Evolutionary conservation across 768 basidiomycete species (phyloP), one percentile per base, ranked within the genome.

Genomic region (Suillus subaureus): DNA sequence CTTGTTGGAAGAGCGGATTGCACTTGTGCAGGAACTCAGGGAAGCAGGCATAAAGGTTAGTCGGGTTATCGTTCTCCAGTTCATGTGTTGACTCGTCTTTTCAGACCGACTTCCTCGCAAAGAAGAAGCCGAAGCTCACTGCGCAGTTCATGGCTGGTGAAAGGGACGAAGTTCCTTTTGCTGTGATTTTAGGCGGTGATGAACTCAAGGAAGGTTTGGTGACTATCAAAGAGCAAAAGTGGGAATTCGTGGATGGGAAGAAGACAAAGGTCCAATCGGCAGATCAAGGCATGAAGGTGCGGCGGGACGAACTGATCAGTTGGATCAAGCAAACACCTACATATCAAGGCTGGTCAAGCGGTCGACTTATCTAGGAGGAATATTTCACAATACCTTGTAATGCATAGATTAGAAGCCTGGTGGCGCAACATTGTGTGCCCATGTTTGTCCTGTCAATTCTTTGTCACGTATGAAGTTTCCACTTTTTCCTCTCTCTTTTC

Each of bases 101-200:
- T 6, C 70, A 96, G 94, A 85, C 92, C 64, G 97, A 99, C 76
- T 99, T 94, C 81, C 80, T 95, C 71, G 92, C 93, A 66, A 98
- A 97, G 77, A 87, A 81, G 63, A 98, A 97, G 75, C 96, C 97
- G 0, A 98, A 98, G 75, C 77, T 94, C 40, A 83, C 84, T 0
- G 83, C 87, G 3, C 97, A 99, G 73, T 98, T 97, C 74, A 92
- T 92, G 26, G 89, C 90, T 1, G 93, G 92, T 33, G 97, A 97
- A 79, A 89, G 82, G 73, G 96, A 98, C 72, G 90, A 94, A 68
- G 93, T 94, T 49, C 97, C 96, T 0, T 97, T 94, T 77, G 96
- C 92, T 2, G 85, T 98, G 64, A 93, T 99, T 69, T 80, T 99
- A n/a, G 96, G 95, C 11, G 85, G 84, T 1, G 90, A 92, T 64